A percentile compares a stretch with the other conserved stretches of the same genome.
Conservation (phyloP, 2,329 filamentous ascomycete genomes). For the Cladosporium sphaerospermum region DNA sequence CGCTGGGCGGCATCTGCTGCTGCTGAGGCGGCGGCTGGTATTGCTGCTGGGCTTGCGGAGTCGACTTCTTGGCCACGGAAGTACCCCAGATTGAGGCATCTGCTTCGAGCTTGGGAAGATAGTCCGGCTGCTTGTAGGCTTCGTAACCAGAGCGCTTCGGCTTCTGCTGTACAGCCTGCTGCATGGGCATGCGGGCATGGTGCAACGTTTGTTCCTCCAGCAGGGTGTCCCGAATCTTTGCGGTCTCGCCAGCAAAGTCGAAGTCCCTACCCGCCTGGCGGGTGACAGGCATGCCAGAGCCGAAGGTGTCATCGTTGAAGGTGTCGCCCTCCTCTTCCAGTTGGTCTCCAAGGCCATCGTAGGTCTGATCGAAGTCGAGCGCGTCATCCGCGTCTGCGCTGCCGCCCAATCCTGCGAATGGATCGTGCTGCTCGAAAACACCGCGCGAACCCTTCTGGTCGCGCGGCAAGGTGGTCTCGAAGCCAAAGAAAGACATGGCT, state of each 20-base stretch:
- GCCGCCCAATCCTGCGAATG: slow-evolving; percentile 75
- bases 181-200: slow-evolving; percentile 62
- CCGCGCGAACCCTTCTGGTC: slow-evolving; percentile 52
- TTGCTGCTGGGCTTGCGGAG: slow-evolving; percentile 25
- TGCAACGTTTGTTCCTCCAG: slow-evolving; percentile 87
- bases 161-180: slow-evolving; percentile 48
- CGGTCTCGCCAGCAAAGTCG: slow-evolving; percentile 92
- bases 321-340: slow-evolving; percentile 88
- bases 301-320: slow-evolving; percentile 95
- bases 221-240: slow-evolving; percentile 76
- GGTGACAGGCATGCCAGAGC: slow-evolving; percentile 40
- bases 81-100: slow-evolving; percentile 91
- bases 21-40: slow-evolving; percentile 14
- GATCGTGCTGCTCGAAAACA: slow-evolving; percentile 71
- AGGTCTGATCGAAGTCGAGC: slow-evolving; percentile 93
- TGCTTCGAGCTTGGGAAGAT: slow-evolving; percentile 83
- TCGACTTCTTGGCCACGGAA: slow-evolving; percentile 51
- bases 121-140: slow-evolving; percentile 77
- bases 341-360: slow-evolving; percentile 86
- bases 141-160: slow-evolving; percentile 80
- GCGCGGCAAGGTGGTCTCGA: slow-evolving; percentile 63
- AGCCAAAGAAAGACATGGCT: slow-evolving; percentile 81
- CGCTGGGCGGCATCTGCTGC: slow-evolving; percentile 20
- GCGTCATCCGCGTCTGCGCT: slow-evolving; percentile 48
- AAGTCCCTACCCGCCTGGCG: slow-evolving; percentile 73